A percentile compares a stretch with the other conserved stretches of the same genome.
Conservation (phyloP, 306 rosid genomes). For the Rosa lucieae region DNA sequence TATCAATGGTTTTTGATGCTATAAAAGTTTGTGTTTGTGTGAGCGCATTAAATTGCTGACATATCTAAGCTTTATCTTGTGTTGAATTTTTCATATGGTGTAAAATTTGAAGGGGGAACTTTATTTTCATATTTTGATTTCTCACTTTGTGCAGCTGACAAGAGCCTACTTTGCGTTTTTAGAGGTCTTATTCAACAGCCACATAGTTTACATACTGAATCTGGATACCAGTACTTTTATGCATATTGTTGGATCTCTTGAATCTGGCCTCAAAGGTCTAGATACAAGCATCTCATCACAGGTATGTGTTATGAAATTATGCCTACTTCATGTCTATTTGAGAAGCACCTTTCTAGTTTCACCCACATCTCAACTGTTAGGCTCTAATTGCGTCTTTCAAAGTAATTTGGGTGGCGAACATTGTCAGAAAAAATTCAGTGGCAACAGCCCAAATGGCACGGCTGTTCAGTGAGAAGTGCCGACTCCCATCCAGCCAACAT, state of each 20-base stretch:
- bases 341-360: neutral
- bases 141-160: conserved; percentile 69
- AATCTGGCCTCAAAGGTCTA: conserved; percentile 97
- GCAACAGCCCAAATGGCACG: neutral
- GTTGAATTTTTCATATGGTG: neutral
- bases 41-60: neutral
- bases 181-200: conserved; percentile 94
- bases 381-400: conserved; percentile 5
- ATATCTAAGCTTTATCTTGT: neutral
- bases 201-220: conserved; percentile 73
- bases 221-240: conserved; percentile 78
- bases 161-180: conserved; percentile 91
- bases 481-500: neutral
- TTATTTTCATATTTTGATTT: neutral
- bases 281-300: conserved; percentile 91
- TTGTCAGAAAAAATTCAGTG: neutral
- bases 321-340: neutral
- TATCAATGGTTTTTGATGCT: neutral
- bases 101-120: neutral
- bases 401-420: neutral
- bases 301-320: conserved; percentile 41
- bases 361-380: neutral
- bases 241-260: conserved; percentile 94
- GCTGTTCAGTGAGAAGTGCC: neutral
- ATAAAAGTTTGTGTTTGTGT: neutral